Base-by-base conservation (phyloP, 129 eudicot species). In the Pittosporum tobira region DNA sequence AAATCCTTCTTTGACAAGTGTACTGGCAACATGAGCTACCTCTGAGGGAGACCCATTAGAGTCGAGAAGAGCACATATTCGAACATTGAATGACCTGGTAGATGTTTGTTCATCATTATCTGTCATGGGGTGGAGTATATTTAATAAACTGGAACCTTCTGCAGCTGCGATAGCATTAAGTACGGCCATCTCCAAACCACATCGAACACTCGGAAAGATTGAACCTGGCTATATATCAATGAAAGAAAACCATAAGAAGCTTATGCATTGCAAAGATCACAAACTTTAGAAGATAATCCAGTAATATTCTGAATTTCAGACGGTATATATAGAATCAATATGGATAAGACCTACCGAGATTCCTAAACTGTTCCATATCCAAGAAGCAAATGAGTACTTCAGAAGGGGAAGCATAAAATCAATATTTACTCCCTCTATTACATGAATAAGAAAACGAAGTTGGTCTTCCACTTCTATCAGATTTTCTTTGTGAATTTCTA, bases 111-210 rank as follows among this genome's bases (percentile, higher is more conserved):
- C 84, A 57, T 63, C 64, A 59, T 58, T 57, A 44, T 72, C 44
- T 30, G 38, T 56, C 47, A 48, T 53, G 0, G 80, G 85, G 38
- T 61, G 61, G 65, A 87, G 81, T 62, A 87, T 48, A 51, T 82
- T 66, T 43, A 87, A 75, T 60, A 93, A 64, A 62, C 73, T 87
- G 66, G 88, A 78, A 46, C 68, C 77, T 48, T 74, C 51, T 37
- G 74, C 62, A 45, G 90, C 79, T 18, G 96, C 96, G 64, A 87
- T 69, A 23, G 94, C 91, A 66, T 77, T 87, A 31, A 93, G 83
- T 65, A 84, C 48, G 16, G 91, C 94, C 96, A 87, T 87, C 70
- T 93, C 99, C 56, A 93, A 66, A 19, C 99, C 99, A 62, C 96
- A 93, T 73, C 99, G 65, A 6, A 93, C 96, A 81, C 99, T 83